Conservation (phyloP, 345 rosid species). For the Salix purpurea region DNA sequence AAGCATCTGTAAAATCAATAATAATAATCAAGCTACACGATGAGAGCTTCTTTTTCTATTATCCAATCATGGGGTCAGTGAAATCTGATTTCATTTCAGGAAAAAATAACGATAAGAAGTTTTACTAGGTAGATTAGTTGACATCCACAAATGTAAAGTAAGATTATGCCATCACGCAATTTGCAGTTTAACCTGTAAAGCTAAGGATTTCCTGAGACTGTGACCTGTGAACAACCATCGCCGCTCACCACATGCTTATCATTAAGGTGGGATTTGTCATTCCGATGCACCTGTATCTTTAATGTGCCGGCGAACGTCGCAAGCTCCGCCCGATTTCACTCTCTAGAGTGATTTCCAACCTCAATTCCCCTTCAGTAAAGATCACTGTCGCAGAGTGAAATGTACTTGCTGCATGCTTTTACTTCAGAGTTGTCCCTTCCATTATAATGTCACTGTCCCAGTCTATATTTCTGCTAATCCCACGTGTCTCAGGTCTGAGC, state of each 20-base stretch:
- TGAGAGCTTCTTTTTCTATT: background rate
- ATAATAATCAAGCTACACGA: too few species aligned
- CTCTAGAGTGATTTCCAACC: background rate
- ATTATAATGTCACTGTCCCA: background rate
- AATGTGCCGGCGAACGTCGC: background rate
- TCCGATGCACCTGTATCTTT: too few species aligned
- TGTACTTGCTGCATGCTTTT: background rate
- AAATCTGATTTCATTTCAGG: too few species aligned
- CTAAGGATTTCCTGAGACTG: background rate
- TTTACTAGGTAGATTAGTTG: background rate
- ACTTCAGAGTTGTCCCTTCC: slow-evolving; percentile 3
- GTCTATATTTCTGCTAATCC: background rate
- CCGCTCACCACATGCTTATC: background rate
- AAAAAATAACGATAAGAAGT: background rate
- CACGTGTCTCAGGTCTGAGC: background rate
- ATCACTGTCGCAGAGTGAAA: background rate
- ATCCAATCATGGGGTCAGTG: too few species aligned
- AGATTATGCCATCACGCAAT: background rate
- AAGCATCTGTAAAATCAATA: too few species aligned
- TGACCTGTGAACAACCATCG: background rate
- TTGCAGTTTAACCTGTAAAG: background rate
- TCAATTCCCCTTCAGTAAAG: background rate
- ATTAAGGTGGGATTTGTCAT: too few species aligned
- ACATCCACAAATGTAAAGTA: background rate
- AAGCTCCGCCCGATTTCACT: background rate